Conservation (phyloP, 768 basidiomycete genomes). For the Agaricus blazei region DNA sequence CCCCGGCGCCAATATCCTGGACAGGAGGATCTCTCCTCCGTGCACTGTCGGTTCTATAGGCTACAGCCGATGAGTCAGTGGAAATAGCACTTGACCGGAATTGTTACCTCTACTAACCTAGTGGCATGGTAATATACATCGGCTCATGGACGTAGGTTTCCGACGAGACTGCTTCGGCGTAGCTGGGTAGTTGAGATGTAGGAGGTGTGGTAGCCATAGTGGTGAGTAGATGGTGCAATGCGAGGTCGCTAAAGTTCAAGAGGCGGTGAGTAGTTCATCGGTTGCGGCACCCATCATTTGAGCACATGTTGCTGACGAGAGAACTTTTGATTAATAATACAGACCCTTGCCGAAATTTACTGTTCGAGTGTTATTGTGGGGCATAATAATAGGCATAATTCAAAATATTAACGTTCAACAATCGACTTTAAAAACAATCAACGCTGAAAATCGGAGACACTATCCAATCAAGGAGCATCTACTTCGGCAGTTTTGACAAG, state of each 20-base stretch:
- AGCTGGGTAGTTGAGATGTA: conserved; percentile 1
- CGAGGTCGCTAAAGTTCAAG: neutral
- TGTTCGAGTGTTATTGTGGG: too few species aligned
- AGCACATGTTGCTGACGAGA: too few species aligned
- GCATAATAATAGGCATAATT: too few species aligned
- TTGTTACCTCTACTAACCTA: neutral
- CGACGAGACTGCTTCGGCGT: neutral
- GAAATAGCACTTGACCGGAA: neutral
- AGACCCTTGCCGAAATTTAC: too few species aligned
- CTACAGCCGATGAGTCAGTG: neutral
- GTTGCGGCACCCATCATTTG: too few species aligned
- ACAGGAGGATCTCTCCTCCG: neutral
- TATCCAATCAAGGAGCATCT: too few species aligned
- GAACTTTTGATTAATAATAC: too few species aligned
- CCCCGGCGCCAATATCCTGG: conserved; percentile 11
- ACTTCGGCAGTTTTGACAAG: too few species aligned
- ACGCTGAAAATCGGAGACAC: too few species aligned
- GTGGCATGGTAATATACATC: neutral
- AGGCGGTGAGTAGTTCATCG: neutral
- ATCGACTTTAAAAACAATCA: too few species aligned
- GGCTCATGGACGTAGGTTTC: conserved; percentile 2
- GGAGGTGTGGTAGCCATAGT: neutral
- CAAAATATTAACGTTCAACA: too few species aligned
- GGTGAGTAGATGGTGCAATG: neutral
- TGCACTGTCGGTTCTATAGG: neutral